Percentiles rank a stretch among this genome's conserved stretches.
phyloP scores from a whole-genome alignment of 164 flowering plant genomes.

The Amborella trichopoda region DNA sequence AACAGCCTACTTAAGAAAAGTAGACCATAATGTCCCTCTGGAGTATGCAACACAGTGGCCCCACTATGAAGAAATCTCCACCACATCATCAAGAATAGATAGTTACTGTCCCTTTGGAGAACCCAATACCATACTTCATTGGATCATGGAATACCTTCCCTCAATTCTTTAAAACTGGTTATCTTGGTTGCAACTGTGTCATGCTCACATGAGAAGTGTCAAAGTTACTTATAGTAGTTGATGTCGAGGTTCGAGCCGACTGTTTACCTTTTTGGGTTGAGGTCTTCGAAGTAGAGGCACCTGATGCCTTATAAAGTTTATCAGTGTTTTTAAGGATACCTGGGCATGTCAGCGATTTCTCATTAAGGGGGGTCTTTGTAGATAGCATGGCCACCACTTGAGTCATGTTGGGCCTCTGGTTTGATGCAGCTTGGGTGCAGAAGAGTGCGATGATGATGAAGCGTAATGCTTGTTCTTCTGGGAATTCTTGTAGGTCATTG shows the following conservation, averaged over 20 bases:
- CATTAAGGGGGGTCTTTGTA: conserved; percentile 36
- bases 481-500: conserved; percentile 38
- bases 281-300: conserved; percentile 19
- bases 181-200: conserved; percentile 48
- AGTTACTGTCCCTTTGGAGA: too few species aligned
- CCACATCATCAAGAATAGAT: too few species aligned
- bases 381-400: conserved; percentile 75
- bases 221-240: conserved; percentile 12
- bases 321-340: conserved; percentile 25
- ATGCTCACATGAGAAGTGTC: conserved; percentile 9
- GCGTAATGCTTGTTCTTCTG: conserved; percentile 41
- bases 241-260: conserved; percentile 6
- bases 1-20: too few species aligned
- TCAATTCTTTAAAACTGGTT: too few species aligned
- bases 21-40: too few species aligned
- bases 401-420: conserved; percentile 61
- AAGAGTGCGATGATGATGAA: conserved; percentile 73
- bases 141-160: too few species aligned
- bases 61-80: too few species aligned
- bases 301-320: conserved; percentile 3
- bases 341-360: conserved; percentile 39
- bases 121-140: too few species aligned
- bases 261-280: conserved; percentile 22
- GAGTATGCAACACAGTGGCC: too few species aligned
- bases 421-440: conserved; percentile 65